These are phyloP conservation scores for Rhynchosporium graminicola DNA, from an alignment of 2,329 filamentous ascomycete genomes.

Conservation along the genomic window DNA sequence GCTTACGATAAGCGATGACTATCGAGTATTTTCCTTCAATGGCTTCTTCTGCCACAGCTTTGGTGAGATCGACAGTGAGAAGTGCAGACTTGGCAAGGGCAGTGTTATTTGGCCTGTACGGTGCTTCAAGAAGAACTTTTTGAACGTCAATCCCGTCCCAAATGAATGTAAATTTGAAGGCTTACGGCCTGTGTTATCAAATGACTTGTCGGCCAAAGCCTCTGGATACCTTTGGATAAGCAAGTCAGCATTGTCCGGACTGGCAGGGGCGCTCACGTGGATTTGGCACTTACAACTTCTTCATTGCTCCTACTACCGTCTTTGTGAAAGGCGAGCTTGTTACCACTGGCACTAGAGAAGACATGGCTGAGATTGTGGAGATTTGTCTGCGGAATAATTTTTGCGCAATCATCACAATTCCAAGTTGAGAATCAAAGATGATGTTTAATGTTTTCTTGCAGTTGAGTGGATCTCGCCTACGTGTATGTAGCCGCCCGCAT, in stretches of 20 bases:
- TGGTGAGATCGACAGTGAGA: slow-evolving; percentile 88
- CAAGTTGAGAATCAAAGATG: not conserved
- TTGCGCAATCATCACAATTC: slow-evolving; percentile 30
- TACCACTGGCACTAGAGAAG: slow-evolving; percentile 22
- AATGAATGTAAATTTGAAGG: not conserved
- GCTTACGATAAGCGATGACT: slow-evolving; percentile 83
- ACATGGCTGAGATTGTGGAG: slow-evolving; percentile 30
- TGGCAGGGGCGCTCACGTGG: not conserved
- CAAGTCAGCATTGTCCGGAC: not conserved
- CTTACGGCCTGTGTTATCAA: slow-evolving; percentile 88
- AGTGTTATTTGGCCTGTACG: slow-evolving; percentile 52
- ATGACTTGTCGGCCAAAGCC: slow-evolving; percentile 81
- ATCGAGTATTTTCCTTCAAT: slow-evolving; percentile 74
- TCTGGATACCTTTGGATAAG: slow-evolving; percentile 74
- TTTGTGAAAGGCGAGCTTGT: slow-evolving; percentile 52
- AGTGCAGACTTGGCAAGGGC: slow-evolving; percentile 66
- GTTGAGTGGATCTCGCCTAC: not conserved
- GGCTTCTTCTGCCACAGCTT: slow-evolving; percentile 85
- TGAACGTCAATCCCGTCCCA: slow-evolving; percentile 22
- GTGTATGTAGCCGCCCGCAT: no score
- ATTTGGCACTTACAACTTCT: slow-evolving; percentile 62
- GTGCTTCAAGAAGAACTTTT: slow-evolving; percentile 68
- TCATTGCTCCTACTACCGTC: slow-evolving; percentile 77
- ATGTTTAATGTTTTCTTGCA: not conserved
- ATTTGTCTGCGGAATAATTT: slow-evolving; percentile 24